Base-by-base conservation (phyloP, 2,329 filamentous ascomycete genomes). In the Penicillium fuscoglaucum region DNA sequence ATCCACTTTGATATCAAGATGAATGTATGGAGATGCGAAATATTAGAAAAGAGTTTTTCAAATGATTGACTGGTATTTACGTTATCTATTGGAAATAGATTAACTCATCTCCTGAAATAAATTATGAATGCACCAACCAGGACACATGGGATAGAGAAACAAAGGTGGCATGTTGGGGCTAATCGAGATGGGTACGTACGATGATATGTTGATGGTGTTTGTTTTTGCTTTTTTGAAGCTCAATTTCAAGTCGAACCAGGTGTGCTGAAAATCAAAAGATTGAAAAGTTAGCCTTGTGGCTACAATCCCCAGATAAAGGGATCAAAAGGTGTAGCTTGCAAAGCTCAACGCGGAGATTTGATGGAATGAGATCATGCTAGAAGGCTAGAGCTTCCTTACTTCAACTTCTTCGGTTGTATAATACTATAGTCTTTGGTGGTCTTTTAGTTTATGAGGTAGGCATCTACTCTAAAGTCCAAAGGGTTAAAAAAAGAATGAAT, bases 91-190 rank as follows among this genome's bases (percentile, higher is more conserved):
- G 6, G 6, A 10, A n/a, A 6, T 10, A 2, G 6, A 21, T 17
- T 0, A 24, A 19, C 1, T 3, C 2, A 2, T 13, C 19, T 31
- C 3, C 2, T 9, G 2, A 10, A 6, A 1, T 26, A 6, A 48
- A 10, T 0, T 15, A 12, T 12, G 2, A 2, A 24, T 24, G 2
- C 8, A 33, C 7, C 4, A 1, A 3, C 6, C 7, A 10, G 2
- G 26, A 12, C 8, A 1, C 6, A 19, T 31, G 2, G 6, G n/a
- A 3, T 19, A n/a, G n/a, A 33, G n/a, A 21, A 47, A 15, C 4
- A 29, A 12, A 24, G 13, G 1, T 47, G 13, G 19, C 19, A 15
- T 19, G 17, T 17, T 33, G 8, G 29, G 17, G 45, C 29, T 24
- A 33, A 6, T 24, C 5, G 28, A 47, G n/a, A 33, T 10, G 6